Evolutionary conservation across 176 grass and related monocot genomes (phyloP), one percentile per base, ranked within the genome.

Genomic region (Lolium perenne): DNA sequence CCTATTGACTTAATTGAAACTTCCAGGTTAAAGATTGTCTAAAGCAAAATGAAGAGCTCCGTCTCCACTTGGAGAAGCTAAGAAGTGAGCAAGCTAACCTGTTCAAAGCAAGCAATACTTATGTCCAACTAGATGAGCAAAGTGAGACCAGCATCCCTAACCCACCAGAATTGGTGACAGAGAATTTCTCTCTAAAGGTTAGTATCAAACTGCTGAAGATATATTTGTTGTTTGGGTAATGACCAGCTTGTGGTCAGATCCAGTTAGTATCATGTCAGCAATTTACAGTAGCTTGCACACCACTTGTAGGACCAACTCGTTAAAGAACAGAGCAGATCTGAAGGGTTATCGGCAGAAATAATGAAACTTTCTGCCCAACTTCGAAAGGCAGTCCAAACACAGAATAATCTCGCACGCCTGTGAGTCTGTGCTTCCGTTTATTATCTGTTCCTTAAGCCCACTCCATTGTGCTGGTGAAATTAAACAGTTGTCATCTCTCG

Each of bases 1-100:
- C 74, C 48, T 72, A 17, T 56, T 75, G 46, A 75, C 70, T 84
- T 61, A 29, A 77, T 83, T 76, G 11, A 85, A 82, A 77, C 67
- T 91, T 86, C 68, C 94, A 98, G 97, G 97, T 98, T 79, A 90
- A 81, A 80, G 92, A 94, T 67, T 98, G 97, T 91, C 56, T 98
- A 69, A 95, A 90, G 77, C 93, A 94, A 89, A 95, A 98, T 85
- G 94, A 96, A 88, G 92, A 99, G 76, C 90, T 96, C 20, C 90
- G 92, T 59, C 56, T 74, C 49, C 72, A 88, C 61, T 79, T 94
- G 46, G 92, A 99, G 86, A 92, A 92, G 79, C 87, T 94, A 70
- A 91, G 94, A 87, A 89, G 84, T 89, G 86, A 90, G 57, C 93
- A 95, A 58, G 58, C 53, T 68, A 90, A 40, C 76, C 41, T 85